These are phyloP conservation scores for Geotrichum klebahnii DNA, from an alignment of 1,139 yeast species.

Conservation along the genomic window DNA sequence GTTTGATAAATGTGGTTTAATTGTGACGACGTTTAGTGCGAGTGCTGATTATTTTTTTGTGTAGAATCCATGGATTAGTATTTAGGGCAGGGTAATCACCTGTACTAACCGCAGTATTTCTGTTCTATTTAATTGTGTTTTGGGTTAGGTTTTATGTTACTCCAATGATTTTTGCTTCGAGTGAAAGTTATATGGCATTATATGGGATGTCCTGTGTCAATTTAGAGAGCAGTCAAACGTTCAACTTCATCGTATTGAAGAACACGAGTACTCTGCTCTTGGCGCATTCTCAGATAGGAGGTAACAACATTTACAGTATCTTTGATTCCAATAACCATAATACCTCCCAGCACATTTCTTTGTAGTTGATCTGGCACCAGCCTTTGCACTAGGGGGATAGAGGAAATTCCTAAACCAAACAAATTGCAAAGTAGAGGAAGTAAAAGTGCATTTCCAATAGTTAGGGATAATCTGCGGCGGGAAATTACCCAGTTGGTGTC, in stretches of 20 bases:
- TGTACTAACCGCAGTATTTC: too few relatives aligned
- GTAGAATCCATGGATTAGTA: too few relatives aligned
- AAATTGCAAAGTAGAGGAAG: conserved; percentile 33
- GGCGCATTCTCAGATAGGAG: conserved; percentile 30
- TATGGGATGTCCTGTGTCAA: not conserved
- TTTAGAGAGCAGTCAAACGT: not conserved
- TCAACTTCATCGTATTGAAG: conserved; percentile 26
- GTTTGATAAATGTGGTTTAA: conserved; percentile 19
- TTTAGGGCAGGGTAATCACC: conserved; percentile 11
- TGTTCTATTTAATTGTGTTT: too few relatives aligned
- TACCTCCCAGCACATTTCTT: conserved; percentile 48
- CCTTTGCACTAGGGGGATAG: conserved; percentile 26
- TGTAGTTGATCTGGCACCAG: conserved; percentile 36
- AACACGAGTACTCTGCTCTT: conserved; percentile 29
- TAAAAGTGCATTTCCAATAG: conserved; percentile 31
- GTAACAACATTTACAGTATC: conserved; percentile 39
- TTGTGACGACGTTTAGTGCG: conserved; percentile 21
- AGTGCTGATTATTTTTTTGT: not conserved
- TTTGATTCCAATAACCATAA: conserved; percentile 41
- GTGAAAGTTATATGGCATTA: not conserved
- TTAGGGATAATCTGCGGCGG: conserved; percentile 27
- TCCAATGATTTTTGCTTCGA: not conserved
- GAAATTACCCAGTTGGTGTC: conserved; percentile 32
- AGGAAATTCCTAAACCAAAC: conserved; percentile 26
- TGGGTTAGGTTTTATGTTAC: conserved; percentile 8